Conservation (phyloP, 2,329 filamentous ascomycete genomes). For the Botrytis tulipae region DNA sequence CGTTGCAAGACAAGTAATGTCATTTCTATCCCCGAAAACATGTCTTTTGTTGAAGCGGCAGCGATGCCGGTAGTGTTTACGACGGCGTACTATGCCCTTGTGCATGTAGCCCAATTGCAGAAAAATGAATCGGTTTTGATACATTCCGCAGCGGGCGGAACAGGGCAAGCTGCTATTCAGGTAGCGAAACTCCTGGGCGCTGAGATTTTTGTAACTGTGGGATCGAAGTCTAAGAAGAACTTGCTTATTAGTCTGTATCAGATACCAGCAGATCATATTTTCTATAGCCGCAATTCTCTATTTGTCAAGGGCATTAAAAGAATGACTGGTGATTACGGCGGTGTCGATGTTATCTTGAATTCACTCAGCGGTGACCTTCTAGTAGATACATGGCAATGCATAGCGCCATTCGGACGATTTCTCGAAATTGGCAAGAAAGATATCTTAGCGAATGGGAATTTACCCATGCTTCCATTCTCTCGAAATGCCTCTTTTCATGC, state of each 20-base stretch:
- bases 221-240: conserved; percentile 32
- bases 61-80: conserved; percentile 28
- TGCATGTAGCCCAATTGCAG: conserved; percentile 24
- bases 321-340: not conserved
- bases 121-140: conserved; percentile 37
- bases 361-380: conserved; percentile 6
- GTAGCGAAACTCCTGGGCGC: conserved; percentile 32
- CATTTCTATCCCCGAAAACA: not conserved
- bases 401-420: conserved; percentile 9
- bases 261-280: conserved; percentile 3
- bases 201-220: conserved; percentile 38
- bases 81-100: conserved; percentile 30
- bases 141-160: conserved; percentile 37
- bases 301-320: not conserved
- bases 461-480: conserved; percentile 15
- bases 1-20: not conserved
- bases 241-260: conserved; percentile 4
- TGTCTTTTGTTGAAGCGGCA: not conserved
- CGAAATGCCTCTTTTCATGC: conserved; percentile 14
- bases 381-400: conserved; percentile 5
- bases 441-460: not conserved
- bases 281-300: not conserved
- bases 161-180: conserved; percentile 39
- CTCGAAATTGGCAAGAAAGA: conserved; percentile 5
- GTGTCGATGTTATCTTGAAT: conserved; percentile 11